phyloP scores from a whole-genome alignment of 1,284 basidiomycete genomes.

The Trametes hirsuta region DNA sequence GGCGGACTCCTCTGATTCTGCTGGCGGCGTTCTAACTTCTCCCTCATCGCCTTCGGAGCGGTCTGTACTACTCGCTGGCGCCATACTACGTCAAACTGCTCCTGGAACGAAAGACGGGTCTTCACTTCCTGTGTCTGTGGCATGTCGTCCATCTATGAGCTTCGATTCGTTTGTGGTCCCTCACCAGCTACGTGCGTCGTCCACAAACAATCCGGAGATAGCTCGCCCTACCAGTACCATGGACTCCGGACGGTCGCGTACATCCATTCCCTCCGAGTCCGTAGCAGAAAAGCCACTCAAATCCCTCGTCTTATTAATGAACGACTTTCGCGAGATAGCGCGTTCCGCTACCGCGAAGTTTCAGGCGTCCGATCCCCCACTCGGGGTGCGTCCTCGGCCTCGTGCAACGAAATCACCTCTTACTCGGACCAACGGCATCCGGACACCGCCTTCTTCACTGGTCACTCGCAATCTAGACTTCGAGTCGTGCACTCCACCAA shows the following conservation, averaged over 20 bases:
- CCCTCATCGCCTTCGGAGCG: not conserved
- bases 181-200: no score
- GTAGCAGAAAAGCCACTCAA: constrained; percentile 11
- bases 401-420: not conserved
- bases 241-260: not conserved
- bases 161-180: no score
- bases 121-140: no score
- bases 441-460: not conserved
- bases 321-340: constrained; percentile 23
- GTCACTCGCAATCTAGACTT: not conserved
- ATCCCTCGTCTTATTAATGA: constrained; percentile 19
- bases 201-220: no score
- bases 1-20: not conserved
- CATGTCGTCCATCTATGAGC: no score
- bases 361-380: not conserved
- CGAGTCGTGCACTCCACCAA: not conserved
- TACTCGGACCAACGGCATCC: not conserved
- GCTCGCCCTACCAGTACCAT: not conserved
- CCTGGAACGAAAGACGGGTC: not conserved
- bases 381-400: not conserved
- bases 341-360: constrained; percentile 19
- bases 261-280: not conserved
- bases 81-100: not conserved
- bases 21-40: not conserved
- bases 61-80: not conserved